A percentile compares a stretch with the other conserved stretches of the same genome.
phyloP scores from a whole-genome alignment of 2,329 filamentous ascomycete genomes.

The Fusarium sp. region DNA sequence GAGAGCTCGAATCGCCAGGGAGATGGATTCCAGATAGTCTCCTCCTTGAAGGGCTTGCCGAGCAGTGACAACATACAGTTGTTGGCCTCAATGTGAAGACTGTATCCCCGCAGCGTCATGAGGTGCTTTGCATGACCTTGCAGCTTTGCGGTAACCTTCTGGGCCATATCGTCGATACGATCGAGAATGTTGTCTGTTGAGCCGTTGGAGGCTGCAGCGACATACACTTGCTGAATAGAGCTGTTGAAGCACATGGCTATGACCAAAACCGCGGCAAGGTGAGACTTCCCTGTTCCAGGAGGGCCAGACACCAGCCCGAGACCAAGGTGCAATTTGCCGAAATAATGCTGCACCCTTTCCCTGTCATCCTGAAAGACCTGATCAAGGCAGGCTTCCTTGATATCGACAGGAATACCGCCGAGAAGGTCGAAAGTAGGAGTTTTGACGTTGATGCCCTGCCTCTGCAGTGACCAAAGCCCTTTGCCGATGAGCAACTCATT shows the following conservation, averaged over 20 bases:
- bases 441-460: rapidly evolving
- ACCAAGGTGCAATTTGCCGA: not conserved
- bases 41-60: not conserved
- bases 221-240: not conserved
- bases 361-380: not conserved
- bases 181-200: not conserved
- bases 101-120: constrained; percentile 9
- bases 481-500: not conserved
- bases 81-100: rapidly evolving
- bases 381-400: not conserved
- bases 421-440: not conserved
- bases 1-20: not conserved
- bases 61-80: not conserved
- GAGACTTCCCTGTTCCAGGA: constrained; percentile 1
- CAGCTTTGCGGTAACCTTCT: rapidly evolving
- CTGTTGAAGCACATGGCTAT: not conserved
- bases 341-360: not conserved
- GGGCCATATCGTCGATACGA: rapidly evolving
- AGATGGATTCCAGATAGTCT: not conserved
- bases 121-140: rapidly evolving
- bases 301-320: not conserved
- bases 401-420: rapidly evolving
- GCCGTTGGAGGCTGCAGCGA: not conserved
- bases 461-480: not conserved
- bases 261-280: not conserved